Evolutionary conservation across 345 rosid species (phyloP), one percentile per base, ranked within the genome.

Genomic region (Lagerstroemia speciosa): DNA sequence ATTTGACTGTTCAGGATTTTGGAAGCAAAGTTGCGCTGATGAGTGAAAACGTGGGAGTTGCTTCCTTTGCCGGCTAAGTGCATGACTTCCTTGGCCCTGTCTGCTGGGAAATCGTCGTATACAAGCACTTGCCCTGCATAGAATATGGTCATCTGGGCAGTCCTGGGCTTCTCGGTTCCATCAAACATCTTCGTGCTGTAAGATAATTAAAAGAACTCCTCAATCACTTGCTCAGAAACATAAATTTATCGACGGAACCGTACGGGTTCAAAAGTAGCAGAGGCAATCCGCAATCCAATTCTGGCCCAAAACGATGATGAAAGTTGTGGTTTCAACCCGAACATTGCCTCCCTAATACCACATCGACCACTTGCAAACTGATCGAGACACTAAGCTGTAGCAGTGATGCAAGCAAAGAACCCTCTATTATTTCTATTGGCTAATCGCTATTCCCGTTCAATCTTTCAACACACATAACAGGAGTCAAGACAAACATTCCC

Each of bases 11-110:
- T 80, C n/a, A 78, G 55, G 5, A 63, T 62, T 64, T 22, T 68
- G 20, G 75, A 58, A 34, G 26, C 63, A 31, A 70, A 34, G 40
- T 48, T 19, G 31, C 80, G 72, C 69, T 73, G 77, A 65, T 78
- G 71, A 43, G 72, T 64, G 67, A 65, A 69, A 73, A 38, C 74
- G 66, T 53, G 83, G 43, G 78, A 65, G 75, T 79, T 71, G 76
- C 81, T 72, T 62, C 85, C 89, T 70, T 72, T 75, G 80, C 81
- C 75, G 0, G 93, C 96, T 53, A 93, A 69, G 70, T 60, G 67
- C 87, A 93, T 85, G 68, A 93, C 74, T 75, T 93, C 87, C 72
- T 85, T 86, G 0, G 97, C 98, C 77, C 88, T 89, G 27, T 89
- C 90, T 41, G 89, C 87, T 3, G 94, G 84, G 53, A 91, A 85